A percentile compares a stretch with the other conserved stretches of the same genome.
Conservation (phyloP, 768 basidiomycete genomes). For the Rhodotorula babjevae region DNA sequence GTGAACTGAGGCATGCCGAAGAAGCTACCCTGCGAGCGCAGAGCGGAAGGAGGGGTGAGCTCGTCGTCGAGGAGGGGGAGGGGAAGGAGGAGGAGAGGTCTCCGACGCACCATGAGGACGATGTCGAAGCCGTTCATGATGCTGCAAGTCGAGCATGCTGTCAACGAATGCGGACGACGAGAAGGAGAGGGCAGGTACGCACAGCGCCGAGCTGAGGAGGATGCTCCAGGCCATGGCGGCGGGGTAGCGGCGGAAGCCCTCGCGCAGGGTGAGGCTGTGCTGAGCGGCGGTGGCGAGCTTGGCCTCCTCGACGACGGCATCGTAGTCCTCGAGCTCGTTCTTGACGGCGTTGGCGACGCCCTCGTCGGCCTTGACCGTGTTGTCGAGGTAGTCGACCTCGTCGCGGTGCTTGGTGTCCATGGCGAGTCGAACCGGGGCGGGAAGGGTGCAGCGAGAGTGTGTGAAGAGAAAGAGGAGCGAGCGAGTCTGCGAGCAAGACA, state of each 20-base stretch:
- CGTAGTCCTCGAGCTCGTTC: slow-evolving; percentile 32
- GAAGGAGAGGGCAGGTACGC: not conserved
- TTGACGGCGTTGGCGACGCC: slow-evolving; percentile 19
- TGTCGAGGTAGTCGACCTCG: too few relatives aligned
- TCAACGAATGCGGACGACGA: not conserved
- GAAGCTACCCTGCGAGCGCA: slow-evolving; percentile 17
- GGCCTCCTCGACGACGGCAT: slow-evolving; percentile 43
- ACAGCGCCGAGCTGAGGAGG: slow-evolving; percentile 33
- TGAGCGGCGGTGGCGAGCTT: slow-evolving; percentile 44
- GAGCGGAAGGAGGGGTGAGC: too few relatives aligned
- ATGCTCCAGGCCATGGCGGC: slow-evolving; percentile 48
- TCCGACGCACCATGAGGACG: slow-evolving; percentile 17
- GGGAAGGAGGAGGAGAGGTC: too few relatives aligned
- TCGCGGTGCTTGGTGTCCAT: too few relatives aligned
- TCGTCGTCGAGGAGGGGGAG: too few relatives aligned
- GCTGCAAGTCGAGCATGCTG: not conserved
- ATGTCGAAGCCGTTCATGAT: slow-evolving; percentile 9
- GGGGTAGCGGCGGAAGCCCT: slow-evolving; percentile 47
- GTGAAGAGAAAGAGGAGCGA: not conserved
- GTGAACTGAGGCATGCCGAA: slow-evolving; percentile 37
- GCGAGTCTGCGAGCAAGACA: not conserved
- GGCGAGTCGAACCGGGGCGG: too few relatives aligned
- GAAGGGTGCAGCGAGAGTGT: not conserved
- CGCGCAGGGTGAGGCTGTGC: slow-evolving; percentile 45
- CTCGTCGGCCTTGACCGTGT: not conserved